Evolutionary conservation across 1,284 basidiomycete species (phyloP).

Genomic region (Thecaphora frezii): DNA sequence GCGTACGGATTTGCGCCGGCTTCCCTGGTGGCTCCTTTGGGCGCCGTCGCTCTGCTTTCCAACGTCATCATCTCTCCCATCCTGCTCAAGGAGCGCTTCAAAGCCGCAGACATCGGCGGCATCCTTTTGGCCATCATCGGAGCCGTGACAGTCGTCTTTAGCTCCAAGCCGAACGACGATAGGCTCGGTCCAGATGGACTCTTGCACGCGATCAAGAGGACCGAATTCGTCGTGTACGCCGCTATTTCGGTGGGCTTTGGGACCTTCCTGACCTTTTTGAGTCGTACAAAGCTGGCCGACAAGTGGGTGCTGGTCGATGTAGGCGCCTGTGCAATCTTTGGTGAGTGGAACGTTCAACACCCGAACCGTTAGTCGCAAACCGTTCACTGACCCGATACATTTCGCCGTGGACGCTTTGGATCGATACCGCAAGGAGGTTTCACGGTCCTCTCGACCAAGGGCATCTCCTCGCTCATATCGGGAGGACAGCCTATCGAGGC

Average conservation of each 20-base stretch:
- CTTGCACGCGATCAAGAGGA: slow-evolving; percentile 37
- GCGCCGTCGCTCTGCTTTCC: slow-evolving; percentile 79
- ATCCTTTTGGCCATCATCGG: slow-evolving; percentile 52
- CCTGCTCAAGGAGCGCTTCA: slow-evolving; percentile 64
- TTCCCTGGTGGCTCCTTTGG: slow-evolving; percentile 89
- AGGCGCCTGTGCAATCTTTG: slow-evolving; percentile 82
- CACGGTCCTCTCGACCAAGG: slow-evolving; percentile 92
- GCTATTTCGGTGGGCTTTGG: slow-evolving; percentile 21
- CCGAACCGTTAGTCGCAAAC: too few species aligned
- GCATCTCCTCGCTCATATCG: slow-evolving; percentile 72
- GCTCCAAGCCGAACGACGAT: slow-evolving; percentile 64
- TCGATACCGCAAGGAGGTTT: slow-evolving; percentile 75
- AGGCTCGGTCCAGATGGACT: slow-evolving; percentile 41
- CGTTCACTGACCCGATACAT: not conserved
- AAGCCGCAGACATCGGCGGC: slow-evolving; percentile 80
- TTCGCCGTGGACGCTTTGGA: slow-evolving; percentile 47
- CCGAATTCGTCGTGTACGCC: slow-evolving; percentile 50
- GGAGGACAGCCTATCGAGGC: slow-evolving; percentile 30
- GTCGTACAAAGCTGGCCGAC: slow-evolving; percentile 68
- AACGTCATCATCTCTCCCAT: slow-evolving; percentile 92
- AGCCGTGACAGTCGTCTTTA: slow-evolving; percentile 72
- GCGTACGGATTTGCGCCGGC: slow-evolving; percentile 87
- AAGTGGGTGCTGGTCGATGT: slow-evolving; percentile 81
- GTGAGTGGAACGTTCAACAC: too few species aligned
- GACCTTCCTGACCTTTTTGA: slow-evolving; percentile 25